Percentiles rank a stretch among this genome's conserved stretches.
Evolutionary conservation across 768 basidiomycete genomes (phyloP).

Genomic region (Cantharellus cinnabarinus): DNA sequence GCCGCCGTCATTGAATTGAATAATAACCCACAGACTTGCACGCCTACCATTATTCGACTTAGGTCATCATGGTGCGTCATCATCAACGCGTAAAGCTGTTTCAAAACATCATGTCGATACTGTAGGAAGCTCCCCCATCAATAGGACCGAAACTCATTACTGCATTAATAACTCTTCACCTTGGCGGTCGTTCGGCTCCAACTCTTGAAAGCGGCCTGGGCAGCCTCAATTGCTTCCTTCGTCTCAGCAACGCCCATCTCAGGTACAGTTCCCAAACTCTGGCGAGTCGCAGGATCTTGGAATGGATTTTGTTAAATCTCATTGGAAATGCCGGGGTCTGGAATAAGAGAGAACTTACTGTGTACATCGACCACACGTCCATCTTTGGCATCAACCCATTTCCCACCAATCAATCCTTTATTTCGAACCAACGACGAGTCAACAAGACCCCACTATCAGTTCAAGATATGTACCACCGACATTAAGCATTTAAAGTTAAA

Average conservation of each 20-base stretch:
- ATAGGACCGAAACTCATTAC: not conserved
- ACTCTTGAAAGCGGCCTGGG: conserved; percentile 53
- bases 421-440: conserved; percentile 56
- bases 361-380: conserved; percentile 53
- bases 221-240: conserved; percentile 65
- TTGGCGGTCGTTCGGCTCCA: conserved; percentile 84
- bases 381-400: conserved; percentile 66
- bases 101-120: conserved; percentile 66
- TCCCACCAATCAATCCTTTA: conserved; percentile 63
- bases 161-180: conserved; percentile 22
- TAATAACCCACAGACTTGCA: not conserved
- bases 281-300: conserved; percentile 75
- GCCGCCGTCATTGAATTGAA: conserved; percentile 4
- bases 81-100: conserved; percentile 64
- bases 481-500: too few relatives aligned
- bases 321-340: not conserved
- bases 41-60: conserved; percentile 58
- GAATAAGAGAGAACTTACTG: conserved; percentile 29
- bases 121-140: conserved; percentile 14
- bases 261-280: conserved; percentile 66
- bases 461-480: too few relatives aligned
- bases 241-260: conserved; percentile 81
- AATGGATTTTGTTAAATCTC: not conserved
- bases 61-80: conserved; percentile 73
- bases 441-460: conserved; percentile 28